These are phyloP conservation scores for Graphiopsis chlorocephala DNA, from an alignment of 2,329 filamentous ascomycete species.

Conservation along the genomic window DNA sequence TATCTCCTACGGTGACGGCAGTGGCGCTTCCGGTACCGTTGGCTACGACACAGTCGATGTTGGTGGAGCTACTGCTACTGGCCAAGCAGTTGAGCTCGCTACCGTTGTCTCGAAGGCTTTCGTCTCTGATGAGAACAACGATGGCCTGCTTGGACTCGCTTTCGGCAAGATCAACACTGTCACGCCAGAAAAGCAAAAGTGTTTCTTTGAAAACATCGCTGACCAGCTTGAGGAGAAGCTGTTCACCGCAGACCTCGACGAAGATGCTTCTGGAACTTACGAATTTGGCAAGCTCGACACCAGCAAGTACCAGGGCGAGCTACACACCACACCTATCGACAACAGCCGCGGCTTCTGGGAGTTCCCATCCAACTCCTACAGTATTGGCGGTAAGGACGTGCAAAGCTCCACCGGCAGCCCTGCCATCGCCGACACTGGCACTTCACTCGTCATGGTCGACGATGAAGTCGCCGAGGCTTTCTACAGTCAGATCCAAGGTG, in stretches of 20 bases:
- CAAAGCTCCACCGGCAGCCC: constrained; percentile 49
- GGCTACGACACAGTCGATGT: constrained; percentile 67
- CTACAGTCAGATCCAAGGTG: constrained; percentile 42
- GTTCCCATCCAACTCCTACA: constrained; percentile 57
- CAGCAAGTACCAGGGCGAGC: constrained; percentile 59
- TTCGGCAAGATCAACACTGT: constrained; percentile 66
- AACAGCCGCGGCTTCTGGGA: constrained; percentile 67
- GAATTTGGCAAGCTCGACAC: constrained; percentile 71
- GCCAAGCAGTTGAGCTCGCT: constrained; percentile 68
- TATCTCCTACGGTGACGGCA: constrained; percentile 68
- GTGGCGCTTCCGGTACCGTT: constrained; percentile 61
- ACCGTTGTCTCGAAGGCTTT: constrained; percentile 58
- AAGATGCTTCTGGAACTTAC: constrained; percentile 58
- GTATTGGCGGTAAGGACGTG: constrained; percentile 54
- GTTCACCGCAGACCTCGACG: constrained; percentile 67
- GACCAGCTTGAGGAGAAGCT: constrained; percentile 60
- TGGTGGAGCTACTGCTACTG: constrained; percentile 59
- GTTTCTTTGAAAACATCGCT: constrained; percentile 71
- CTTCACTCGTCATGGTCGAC: constrained; percentile 62
- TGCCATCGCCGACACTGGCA: constrained; percentile 55
- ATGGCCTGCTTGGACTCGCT: constrained; percentile 68
- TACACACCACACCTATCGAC: constrained; percentile 63
- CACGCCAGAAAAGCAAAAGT: constrained; percentile 61
- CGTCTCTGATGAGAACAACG: constrained; percentile 56
- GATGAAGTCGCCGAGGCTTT: constrained; percentile 44